Base-by-base conservation (phyloP, 352 stramenopile species). In the Halophytophthora polymorphica region DNA sequence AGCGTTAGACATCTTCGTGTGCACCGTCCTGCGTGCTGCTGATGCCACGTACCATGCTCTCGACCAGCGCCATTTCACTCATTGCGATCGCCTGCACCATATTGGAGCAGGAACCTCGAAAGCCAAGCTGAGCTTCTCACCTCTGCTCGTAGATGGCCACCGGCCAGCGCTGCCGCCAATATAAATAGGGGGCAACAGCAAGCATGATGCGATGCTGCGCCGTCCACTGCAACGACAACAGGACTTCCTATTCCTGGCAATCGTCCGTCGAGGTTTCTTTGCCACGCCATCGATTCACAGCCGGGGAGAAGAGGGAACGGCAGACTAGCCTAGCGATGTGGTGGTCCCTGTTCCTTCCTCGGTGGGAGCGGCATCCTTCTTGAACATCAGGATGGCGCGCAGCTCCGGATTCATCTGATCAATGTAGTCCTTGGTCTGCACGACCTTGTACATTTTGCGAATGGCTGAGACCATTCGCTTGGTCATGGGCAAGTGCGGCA, bases 341-440 rank as follows among this genome's bases (percentile, higher is more conserved):
- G 25, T 31, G 25, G 25, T 8, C 8, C 25, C 25, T 31, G 4
- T 31, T 4, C 25, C 25, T 10, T 61, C 53, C 38, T 19, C n/a
- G 25, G 35, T 17, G 8, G 21, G 15, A 39, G 7, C 39, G 19
- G 29, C 41, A 14, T 42, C 57, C 39, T 64, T 69, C 50, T 73
- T 65, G 42, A 68, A 49, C 8, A 73, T 43, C 7, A 82, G 18
- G 29, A 78, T 69, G 14, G 64, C 64, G 14, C 68, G 65, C 21
- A 84, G 33, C 45, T 84, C 70, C 4, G 65, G 68, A 25, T 65
- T 66, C 73, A 86, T 83, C 40, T 81, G 64, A 50, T 88, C 73
- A 35, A 88, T 88, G 55, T 79, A 78, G 25, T 88, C 73, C 44
- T 88, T 88, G 12, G 73, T 87, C 56, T 84, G 69, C 25, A 85